A percentile compares a stretch with the other conserved stretches of the same genome.
Evolutionary conservation across 208 protist genomes (phyloP).

Genomic region (Trypanosomatidae sp.): DNA sequence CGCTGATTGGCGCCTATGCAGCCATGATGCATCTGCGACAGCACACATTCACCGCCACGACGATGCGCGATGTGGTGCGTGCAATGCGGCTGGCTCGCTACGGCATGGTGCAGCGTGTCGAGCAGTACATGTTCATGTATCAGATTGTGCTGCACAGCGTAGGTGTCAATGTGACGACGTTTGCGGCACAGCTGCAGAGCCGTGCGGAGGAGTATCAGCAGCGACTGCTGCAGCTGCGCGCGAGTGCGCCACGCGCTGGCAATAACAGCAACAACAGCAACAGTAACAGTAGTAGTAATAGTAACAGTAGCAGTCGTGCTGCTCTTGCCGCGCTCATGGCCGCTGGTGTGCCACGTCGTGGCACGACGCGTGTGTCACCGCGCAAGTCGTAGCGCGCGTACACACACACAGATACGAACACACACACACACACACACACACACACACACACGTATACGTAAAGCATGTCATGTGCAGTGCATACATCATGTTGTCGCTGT

Average conservation of each 20-base stretch:
- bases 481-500: no score
- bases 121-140: conserved; percentile 83
- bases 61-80: conserved; percentile 20
- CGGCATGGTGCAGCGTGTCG: conserved; percentile 76
- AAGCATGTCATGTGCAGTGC: no score
- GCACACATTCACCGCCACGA: conserved; percentile 14
- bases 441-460: no score
- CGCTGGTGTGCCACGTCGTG: no score
- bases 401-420: no score
- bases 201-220: conserved; percentile 7
- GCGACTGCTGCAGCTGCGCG: background rate
- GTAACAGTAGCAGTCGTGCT: no score
- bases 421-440: no score
- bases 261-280: background rate
- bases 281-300: background rate
- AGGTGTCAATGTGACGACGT: conserved; percentile 6
- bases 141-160: conserved; percentile 35
- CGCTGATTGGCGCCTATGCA: conserved; percentile 65
- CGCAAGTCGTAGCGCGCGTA: no score
- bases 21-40: conserved; percentile 17
- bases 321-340: no score
- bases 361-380: no score
- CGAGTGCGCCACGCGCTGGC: no score
- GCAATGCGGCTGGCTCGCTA: conserved; percentile 43
- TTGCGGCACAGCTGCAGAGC: conserved; percentile 10